Percentiles rank a stretch among this genome's conserved stretches.
Evolutionary conservation across 441 rosid genomes (phyloP).

Genomic region (Populus tomentosa): DNA sequence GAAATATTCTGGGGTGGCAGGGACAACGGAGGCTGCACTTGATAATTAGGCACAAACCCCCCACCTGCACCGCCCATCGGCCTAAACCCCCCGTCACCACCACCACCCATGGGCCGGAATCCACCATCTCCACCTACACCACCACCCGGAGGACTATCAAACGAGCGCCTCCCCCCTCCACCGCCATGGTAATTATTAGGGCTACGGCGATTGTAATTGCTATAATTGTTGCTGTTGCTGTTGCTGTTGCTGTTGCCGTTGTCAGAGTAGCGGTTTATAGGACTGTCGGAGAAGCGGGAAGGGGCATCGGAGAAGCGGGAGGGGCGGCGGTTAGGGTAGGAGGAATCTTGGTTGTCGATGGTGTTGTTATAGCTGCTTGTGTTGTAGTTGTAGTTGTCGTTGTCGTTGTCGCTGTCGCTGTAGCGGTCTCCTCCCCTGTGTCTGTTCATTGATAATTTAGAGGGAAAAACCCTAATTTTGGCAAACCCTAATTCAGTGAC

Average conservation of each 20-base stretch:
- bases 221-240: slow-evolving; percentile 14
- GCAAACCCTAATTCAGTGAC: background rate
- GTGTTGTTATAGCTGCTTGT: slow-evolving; percentile 17
- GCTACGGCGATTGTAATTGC: slow-evolving; percentile 56
- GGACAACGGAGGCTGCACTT: slow-evolving; percentile 20
- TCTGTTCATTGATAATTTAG: slow-evolving; percentile 49
- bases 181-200: slow-evolving; percentile 51
- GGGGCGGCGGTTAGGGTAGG: slow-evolving; percentile 38
- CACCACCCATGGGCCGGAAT: slow-evolving; percentile 31
- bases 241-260: slow-evolving; percentile 17
- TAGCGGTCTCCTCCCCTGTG: slow-evolving; percentile 62
- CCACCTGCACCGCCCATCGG: slow-evolving; percentile 30
- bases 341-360: slow-evolving; percentile 30
- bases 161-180: slow-evolving; percentile 31
- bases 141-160: slow-evolving; percentile 40
- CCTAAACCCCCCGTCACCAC: slow-evolving; percentile 22
- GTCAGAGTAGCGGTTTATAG: slow-evolving; percentile 43
- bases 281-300: slow-evolving; percentile 27
- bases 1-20: slow-evolving; percentile 33
- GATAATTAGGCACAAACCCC: slow-evolving; percentile 44
- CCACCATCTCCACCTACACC: slow-evolving; percentile 31
- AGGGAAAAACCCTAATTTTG: background rate
- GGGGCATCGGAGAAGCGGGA: slow-evolving; percentile 47
- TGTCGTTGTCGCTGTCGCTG: slow-evolving; percentile 24
- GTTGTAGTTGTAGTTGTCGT: slow-evolving; percentile 16